phyloP scores from a whole-genome alignment of 768 basidiomycete genomes.

The Leccinum uliginosum region DNA sequence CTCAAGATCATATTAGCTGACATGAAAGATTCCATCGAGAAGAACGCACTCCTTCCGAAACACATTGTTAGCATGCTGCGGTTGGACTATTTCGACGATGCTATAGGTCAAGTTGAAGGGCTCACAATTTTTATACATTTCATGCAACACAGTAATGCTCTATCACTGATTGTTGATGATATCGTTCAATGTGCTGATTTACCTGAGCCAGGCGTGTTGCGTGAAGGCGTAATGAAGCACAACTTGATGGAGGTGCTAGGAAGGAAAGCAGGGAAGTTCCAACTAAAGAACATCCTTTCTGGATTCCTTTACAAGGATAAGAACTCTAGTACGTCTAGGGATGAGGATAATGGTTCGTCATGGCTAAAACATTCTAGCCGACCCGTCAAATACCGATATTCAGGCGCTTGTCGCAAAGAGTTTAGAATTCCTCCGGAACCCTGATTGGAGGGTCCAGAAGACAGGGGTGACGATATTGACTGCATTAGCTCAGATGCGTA shows the following conservation, averaged over 20 bases:
- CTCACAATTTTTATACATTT: conserved; percentile 21
- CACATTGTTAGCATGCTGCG: conserved; percentile 20
- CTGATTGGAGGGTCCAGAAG: conserved; percentile 20
- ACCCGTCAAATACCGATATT: not conserved
- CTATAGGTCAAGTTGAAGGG: conserved; percentile 20
- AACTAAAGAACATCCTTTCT: conserved; percentile 15
- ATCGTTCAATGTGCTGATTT: not conserved
- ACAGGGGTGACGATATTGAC: conserved; percentile 22
- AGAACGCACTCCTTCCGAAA: conserved; percentile 1
- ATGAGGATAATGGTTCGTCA: not conserved
- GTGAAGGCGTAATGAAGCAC: conserved; percentile 10
- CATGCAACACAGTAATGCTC: conserved; percentile 17
- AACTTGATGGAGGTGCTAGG: conserved; percentile 18
- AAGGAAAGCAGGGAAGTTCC: conserved; percentile 10
- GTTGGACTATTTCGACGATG: conserved; percentile 23
- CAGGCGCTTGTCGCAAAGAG: conserved; percentile 10
- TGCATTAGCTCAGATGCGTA: conserved; percentile 20
- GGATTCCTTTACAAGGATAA: conserved; percentile 22
- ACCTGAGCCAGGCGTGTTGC: conserved; percentile 7
- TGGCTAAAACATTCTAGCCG: not conserved
- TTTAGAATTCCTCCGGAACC: not conserved
- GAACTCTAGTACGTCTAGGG: conserved; percentile 12
- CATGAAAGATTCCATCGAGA: conserved; percentile 8
- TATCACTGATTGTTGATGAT: not conserved
- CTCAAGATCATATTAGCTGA: conserved; percentile 5